Percentiles rank a stretch among this genome's conserved stretches.
Conservation (phyloP, 129 eudicot genomes). For the Apium graveolens region DNA sequence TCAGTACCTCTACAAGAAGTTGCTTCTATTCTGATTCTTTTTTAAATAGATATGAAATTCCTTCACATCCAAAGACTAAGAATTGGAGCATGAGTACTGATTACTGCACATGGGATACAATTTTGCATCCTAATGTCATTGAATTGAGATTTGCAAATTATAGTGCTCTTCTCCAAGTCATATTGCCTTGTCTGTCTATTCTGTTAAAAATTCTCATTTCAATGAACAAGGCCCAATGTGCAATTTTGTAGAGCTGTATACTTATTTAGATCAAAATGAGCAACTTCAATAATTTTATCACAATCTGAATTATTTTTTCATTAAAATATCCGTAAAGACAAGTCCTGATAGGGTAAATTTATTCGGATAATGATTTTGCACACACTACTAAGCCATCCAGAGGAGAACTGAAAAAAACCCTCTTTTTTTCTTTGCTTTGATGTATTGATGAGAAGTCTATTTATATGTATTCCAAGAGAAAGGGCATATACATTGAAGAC, state of each 20-base stretch:
- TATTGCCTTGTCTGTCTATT: neutral
- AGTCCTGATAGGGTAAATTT: neutral
- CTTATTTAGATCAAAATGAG: conserved; percentile 6
- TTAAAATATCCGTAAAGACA: neutral
- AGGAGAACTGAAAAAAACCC: neutral
- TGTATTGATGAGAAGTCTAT: neutral
- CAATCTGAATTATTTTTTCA: neutral
- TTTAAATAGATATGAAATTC: too few relatives aligned
- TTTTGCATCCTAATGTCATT: neutral
- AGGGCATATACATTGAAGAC: neutral
- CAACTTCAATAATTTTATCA: neutral
- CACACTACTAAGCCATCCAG: neutral
- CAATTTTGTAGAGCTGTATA: conserved; percentile 25
- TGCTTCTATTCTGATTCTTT: too few relatives aligned
- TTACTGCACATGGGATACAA: neutral
- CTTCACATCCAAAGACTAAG: too few relatives aligned
- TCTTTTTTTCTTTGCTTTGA: neutral
- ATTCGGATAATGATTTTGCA: neutral
- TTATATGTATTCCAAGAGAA: neutral
- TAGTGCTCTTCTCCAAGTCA: conserved; percentile 8
- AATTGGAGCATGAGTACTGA: too few relatives aligned
- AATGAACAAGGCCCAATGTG: neutral
- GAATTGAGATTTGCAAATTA: conserved; percentile 14
- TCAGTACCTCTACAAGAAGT: too few relatives aligned
- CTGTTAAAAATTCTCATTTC: neutral